Base-by-base conservation (phyloP, 345 rosid species). In the Eucalyptus coolabah region DNA sequence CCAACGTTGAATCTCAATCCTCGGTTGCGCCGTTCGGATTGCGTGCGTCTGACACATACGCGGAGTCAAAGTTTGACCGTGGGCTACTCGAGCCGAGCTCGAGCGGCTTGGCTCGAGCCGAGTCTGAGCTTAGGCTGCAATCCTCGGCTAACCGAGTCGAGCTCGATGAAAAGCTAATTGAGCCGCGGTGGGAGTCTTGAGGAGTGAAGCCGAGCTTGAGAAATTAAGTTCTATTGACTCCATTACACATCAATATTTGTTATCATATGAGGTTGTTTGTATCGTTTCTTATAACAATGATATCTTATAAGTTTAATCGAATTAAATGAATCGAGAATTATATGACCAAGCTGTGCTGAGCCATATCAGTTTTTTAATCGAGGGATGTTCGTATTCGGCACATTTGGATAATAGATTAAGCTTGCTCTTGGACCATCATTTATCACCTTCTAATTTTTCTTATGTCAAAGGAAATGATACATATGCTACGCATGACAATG, bases 271-370 rank as follows among this genome's bases (percentile, higher is more conserved):
- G 24, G 80, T 17, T 3, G 16, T 32, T 67, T 32, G 67, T 17
- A 67, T 67, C 42, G 2, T 14, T 67, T 67, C 5, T n/a, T 32
- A 7, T 67, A 7, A 16, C 12, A 9, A 5, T 17, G 19, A 9
- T 8, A 32, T 32, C 5, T 5, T 0, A 37, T 5, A 5, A 69
- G 4, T 34, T 69, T 3, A 1, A 32, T 32, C 13, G 0, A 32
- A 32, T 17, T 17, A 32, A 32, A 32, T 69, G 19, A 30, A 63
- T 63, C 3, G 0, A 13, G 13, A 30, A 30, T 63, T 30, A 7
- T 30, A 30, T 30, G 18, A 30, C 4, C 72, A 30, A 63, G 5
- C 18, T 3, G 0, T 30, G 19, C 30, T 30, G 9, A 54, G 60
- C 5, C 12, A 54, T 54, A 4, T 54, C 6, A 23, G 60, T 5